Evolutionary conservation across 1,284 basidiomycete species (phyloP).

Genomic region (Melampsora abietis-canadensis): DNA sequence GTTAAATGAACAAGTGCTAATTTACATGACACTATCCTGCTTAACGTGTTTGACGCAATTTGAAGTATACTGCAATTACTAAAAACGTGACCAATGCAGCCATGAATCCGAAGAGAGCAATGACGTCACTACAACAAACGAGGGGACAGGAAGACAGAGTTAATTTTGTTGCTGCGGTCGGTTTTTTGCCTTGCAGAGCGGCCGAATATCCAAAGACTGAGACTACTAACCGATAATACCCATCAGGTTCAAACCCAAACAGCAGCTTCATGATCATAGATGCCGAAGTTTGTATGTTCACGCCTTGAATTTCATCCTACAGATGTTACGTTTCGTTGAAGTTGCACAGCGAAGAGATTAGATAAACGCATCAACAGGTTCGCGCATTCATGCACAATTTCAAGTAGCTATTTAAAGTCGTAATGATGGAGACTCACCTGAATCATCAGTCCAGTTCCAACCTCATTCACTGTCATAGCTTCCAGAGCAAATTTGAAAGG

Average conservation of each 20-base stretch:
- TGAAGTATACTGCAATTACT: conserved; percentile 68
- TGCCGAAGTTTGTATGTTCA: conserved; percentile 73
- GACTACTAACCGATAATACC: conserved; percentile 64
- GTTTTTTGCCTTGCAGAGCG: background rate
- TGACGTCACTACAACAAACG: conserved; percentile 61
- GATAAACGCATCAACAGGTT: background rate
- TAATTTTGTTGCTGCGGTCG: background rate
- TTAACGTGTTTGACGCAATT: conserved; percentile 62
- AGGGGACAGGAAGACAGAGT: conserved; percentile 1
- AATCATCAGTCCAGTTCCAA: conserved; percentile 77
- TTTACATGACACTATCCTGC: no score
- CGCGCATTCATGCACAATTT: background rate
- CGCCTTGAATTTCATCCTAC: conserved; percentile 69
- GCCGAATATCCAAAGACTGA: background rate
- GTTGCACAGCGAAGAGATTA: background rate
- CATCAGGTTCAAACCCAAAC: conserved; percentile 72
- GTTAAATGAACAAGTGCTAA: no score
- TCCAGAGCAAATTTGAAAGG: conserved; percentile 62
- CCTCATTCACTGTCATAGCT: conserved; percentile 77
- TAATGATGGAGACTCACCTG: conserved; percentile 47
- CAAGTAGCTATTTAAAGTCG: background rate
- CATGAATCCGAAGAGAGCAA: conserved; percentile 78
- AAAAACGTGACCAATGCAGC: conserved; percentile 69
- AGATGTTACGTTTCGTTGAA: no score
- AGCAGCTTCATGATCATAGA: conserved; percentile 76